Evolutionary conservation across 2,329 filamentous ascomycete genomes (phyloP).

Genomic region (Rhexocercosporidium sp.): DNA sequence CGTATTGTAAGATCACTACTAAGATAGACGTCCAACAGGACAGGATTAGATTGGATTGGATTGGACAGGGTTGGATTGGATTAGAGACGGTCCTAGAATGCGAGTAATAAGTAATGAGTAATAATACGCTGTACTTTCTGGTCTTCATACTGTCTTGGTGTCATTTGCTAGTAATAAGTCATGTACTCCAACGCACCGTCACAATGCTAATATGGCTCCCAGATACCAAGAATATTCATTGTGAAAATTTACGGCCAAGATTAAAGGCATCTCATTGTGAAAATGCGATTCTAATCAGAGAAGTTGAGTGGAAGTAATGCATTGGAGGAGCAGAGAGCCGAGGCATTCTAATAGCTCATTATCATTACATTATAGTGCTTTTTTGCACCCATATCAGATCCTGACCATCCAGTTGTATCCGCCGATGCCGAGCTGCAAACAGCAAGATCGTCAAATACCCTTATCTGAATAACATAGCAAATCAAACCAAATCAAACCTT

Average conservation of each 20-base stretch:
- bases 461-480: background rate
- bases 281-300: background rate
- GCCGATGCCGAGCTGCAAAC: conserved; percentile 4
- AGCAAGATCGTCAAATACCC: background rate
- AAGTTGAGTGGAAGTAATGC: background rate
- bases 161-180: too few relatives aligned
- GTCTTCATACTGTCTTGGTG: background rate
- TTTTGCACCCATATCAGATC: conserved; percentile 6
- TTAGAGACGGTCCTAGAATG: background rate
- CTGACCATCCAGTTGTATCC: conserved; percentile 3
- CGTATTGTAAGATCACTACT: too few relatives aligned
- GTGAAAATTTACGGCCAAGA: background rate
- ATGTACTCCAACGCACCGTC: too few relatives aligned
- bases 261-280: background rate
- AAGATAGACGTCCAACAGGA: background rate
- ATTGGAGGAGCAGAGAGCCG: conserved; percentile 7
- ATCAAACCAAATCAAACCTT: conserved; percentile 9
- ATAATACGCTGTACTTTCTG: too few relatives aligned
- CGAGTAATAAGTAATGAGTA: background rate
- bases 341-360: conserved; percentile 1
- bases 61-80: background rate
- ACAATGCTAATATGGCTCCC: too few relatives aligned
- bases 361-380: background rate
- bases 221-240: background rate
- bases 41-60: background rate